Evolutionary conservation across 23 red algal genomes (phyloP).

Genomic region (Gracilaria domingensis): DNA sequence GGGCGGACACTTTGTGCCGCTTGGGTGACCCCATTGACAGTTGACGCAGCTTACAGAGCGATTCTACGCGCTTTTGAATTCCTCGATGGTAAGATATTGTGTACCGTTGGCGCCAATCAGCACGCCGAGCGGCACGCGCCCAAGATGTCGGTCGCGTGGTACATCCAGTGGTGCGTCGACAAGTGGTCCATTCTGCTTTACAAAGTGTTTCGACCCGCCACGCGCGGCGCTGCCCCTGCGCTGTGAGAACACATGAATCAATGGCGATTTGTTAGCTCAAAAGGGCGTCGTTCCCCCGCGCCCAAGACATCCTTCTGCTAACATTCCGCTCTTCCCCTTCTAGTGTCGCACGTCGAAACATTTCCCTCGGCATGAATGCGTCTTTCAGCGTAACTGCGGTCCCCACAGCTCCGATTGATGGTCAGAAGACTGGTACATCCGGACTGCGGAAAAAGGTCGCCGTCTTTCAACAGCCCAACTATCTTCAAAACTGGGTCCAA

Average conservation of each 20-base stretch:
- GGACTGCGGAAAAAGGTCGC: conserved; percentile 90
- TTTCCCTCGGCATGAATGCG: conserved; percentile 6
- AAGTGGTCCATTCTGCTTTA: conserved; percentile 41
- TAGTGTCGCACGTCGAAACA: background rate
- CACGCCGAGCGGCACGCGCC: background rate
- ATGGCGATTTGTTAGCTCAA: background rate
- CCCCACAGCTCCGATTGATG: conserved; percentile 83
- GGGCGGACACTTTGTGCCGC: too few relatives aligned
- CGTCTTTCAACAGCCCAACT: conserved; percentile 77
- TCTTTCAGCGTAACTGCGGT: conserved; percentile 38
- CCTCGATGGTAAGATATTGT: too few relatives aligned
- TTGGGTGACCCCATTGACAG: too few relatives aligned
- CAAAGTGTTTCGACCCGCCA: background rate
- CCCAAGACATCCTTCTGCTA: background rate
- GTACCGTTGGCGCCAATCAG: background rate
- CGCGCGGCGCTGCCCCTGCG: background rate
- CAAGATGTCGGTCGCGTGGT: background rate
- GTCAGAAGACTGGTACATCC: conserved; percentile 96
- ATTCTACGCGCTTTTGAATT: too few relatives aligned
- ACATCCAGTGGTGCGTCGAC: background rate
- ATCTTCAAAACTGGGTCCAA: conserved; percentile 95
- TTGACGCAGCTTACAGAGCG: too few relatives aligned
- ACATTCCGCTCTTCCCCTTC: background rate
- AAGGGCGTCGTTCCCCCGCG: background rate
- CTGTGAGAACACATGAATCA: background rate